These are phyloP conservation scores for Solanum dulcamara DNA, from an alignment of 257 asterid genomes.

Conservation along the genomic window DNA sequence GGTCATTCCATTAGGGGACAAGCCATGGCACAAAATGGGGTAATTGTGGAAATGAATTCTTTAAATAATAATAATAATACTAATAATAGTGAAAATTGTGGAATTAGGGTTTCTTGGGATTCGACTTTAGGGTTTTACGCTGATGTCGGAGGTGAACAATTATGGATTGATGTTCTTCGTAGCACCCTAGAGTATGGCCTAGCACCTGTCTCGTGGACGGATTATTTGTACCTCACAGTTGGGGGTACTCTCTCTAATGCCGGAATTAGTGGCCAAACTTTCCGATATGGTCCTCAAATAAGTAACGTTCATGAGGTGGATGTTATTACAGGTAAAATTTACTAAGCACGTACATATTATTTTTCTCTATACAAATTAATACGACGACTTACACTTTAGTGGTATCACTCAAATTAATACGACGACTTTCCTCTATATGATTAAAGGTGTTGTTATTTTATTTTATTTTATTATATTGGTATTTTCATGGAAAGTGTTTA, in stretches of 20 bases:
- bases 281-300: slow-evolving; percentile 62
- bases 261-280: slow-evolving; percentile 68
- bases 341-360: not conserved
- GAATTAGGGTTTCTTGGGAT: slow-evolving; percentile 37
- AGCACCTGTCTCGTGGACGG: slow-evolving; percentile 63
- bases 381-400: not conserved
- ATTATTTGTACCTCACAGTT: slow-evolving; percentile 51
- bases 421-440: rapidly evolving
- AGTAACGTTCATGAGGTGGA: slow-evolving; percentile 58
- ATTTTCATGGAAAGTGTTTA: not conserved
- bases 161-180: slow-evolving; percentile 56
- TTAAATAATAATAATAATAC: not conserved
- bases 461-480: not conserved
- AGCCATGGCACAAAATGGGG: slow-evolving; percentile 53
- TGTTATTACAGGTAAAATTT: slow-evolving; percentile 43
- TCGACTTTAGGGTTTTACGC: slow-evolving; percentile 35
- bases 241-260: slow-evolving; percentile 78
- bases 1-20: slow-evolving; percentile 79
- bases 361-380: not conserved
- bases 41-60: slow-evolving; percentile 53
- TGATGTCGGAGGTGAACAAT: slow-evolving; percentile 58
- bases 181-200: slow-evolving; percentile 30
- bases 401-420: not conserved
- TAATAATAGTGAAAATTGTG: not conserved
- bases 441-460: not conserved